These are phyloP conservation scores for Pulicaria dysenterica DNA, from an alignment of 129 eudicot genomes.

Conservation along the genomic window DNA sequence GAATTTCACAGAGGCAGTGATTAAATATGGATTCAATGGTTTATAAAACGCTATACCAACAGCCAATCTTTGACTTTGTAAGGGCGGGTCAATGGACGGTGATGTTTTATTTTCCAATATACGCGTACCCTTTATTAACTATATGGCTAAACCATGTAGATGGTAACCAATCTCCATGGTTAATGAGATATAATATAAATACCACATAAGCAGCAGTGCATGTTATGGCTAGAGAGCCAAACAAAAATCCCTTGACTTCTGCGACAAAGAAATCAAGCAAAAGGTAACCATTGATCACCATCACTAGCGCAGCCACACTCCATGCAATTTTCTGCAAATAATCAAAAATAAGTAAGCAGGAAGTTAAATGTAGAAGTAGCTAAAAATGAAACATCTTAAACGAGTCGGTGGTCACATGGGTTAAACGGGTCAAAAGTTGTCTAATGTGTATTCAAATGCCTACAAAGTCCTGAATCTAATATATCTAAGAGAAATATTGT, in stretches of 20 bases:
- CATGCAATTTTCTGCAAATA: constrained; percentile 64
- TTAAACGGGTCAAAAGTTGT: neutral
- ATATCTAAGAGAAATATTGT: no score
- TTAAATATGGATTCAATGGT: neutral
- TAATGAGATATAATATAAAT: constrained; percentile 69
- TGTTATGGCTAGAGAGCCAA: constrained; percentile 52
- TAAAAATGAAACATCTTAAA: neutral
- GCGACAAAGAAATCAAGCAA: constrained; percentile 64
- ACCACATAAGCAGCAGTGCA: constrained; percentile 60
- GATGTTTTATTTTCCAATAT: constrained; percentile 37
- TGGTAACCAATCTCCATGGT: constrained; percentile 50
- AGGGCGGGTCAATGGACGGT: neutral
- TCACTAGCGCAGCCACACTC: constrained; percentile 89
- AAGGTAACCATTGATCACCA: constrained; percentile 88
- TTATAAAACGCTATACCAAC: constrained; percentile 21
- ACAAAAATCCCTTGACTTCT: constrained; percentile 67
- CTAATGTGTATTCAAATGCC: neutral
- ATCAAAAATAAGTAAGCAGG: neutral
- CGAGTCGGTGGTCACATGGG: neutral
- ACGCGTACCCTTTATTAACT: constrained; percentile 46
- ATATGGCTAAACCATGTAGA: constrained; percentile 53
- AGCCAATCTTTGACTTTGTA: constrained; percentile 26
- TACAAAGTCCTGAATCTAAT: no score
- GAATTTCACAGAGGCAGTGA: constrained; percentile 1
- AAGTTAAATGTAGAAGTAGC: neutral